Conservation (phyloP, 805 yeast species). For the Pichia gijzeniarum region DNA sequence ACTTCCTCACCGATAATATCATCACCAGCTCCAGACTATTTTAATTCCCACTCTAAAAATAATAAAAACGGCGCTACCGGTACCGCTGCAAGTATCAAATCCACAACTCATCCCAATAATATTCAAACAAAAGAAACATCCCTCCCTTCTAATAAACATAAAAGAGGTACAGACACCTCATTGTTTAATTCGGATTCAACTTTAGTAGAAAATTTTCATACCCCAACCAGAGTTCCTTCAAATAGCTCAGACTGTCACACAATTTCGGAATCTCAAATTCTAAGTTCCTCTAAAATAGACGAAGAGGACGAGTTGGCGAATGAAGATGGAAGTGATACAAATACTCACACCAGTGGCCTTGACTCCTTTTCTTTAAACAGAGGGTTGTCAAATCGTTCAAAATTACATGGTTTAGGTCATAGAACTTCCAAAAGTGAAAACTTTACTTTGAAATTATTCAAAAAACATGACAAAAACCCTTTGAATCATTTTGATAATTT, state of each 20-base stretch:
- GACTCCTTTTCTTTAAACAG: slow-evolving; percentile 1
- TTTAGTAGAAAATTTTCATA: slow-evolving; percentile 6
- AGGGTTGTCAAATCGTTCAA: slow-evolving; percentile 4
- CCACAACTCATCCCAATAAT: not conserved
- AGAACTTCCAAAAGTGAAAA: slow-evolving; percentile 14
- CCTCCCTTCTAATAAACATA: slow-evolving; percentile 1
- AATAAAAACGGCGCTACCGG: not conserved
- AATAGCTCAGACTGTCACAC: slow-evolving; percentile 3
- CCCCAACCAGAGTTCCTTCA: not conserved
- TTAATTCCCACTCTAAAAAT: not conserved
- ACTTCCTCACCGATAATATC: not conserved
- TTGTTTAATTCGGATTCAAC: slow-evolving; percentile 13
- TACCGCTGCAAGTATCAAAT: not conserved
- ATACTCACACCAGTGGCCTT: no score
- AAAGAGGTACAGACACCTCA: slow-evolving; percentile 9
- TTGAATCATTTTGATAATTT: slow-evolving; percentile 5
- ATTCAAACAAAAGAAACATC: no score
- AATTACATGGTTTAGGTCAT: slow-evolving; percentile 10
- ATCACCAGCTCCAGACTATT: not conserved
- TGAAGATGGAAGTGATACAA: not conserved
- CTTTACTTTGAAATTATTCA: slow-evolving; percentile 3
- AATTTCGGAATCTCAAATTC: not conserved
- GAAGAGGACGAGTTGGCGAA: slow-evolving; percentile 2
- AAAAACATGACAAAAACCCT: slow-evolving; percentile 3
- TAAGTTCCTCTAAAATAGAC: not conserved